phyloP scores from a whole-genome alignment of 2,329 filamentous ascomycete genomes.

The Beauveria sp. region DNA sequence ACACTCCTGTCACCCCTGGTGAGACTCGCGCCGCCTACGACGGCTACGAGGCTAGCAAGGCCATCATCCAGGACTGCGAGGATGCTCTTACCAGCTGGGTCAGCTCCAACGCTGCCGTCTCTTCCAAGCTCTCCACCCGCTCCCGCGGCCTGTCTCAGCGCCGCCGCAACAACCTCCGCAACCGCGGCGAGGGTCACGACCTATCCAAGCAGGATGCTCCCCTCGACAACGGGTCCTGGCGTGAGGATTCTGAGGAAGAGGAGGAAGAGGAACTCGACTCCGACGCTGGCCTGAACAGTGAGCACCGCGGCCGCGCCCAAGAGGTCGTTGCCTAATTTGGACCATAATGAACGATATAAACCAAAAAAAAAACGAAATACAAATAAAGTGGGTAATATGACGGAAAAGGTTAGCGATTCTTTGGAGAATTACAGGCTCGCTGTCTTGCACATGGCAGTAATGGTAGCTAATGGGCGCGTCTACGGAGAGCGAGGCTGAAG shows the following conservation, averaged over 20 bases:
- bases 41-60: slow-evolving; percentile 96
- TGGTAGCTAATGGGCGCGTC: background rate
- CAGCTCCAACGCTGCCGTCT: slow-evolving; percentile 78
- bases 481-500: slow-evolving; percentile 3
- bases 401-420: slow-evolving; percentile 1
- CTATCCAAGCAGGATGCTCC: slow-evolving; percentile 76
- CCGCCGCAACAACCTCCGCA: slow-evolving; percentile 63
- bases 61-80: slow-evolving; percentile 98
- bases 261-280: slow-evolving; percentile 54
- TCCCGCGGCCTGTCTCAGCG: slow-evolving; percentile 83
- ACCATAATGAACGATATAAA: background rate
- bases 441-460: slow-evolving; percentile 9
- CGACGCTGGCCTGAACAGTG: slow-evolving; percentile 46
- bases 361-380: background rate
- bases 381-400: slow-evolving; percentile 6
- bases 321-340: slow-evolving; percentile 39
- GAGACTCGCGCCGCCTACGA: slow-evolving; percentile 95
- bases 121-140: slow-evolving; percentile 77
- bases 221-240: slow-evolving; percentile 74
- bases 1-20: slow-evolving; percentile 92
- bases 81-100: slow-evolving; percentile 98
- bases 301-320: slow-evolving; percentile 48
- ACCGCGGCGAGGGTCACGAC: slow-evolving; percentile 68
- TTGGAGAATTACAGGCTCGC: background rate
- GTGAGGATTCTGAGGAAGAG: slow-evolving; percentile 59